Evolutionary conservation across 139 green algal species (phyloP).

Genomic region (Klebsormidium nitens): DNA sequence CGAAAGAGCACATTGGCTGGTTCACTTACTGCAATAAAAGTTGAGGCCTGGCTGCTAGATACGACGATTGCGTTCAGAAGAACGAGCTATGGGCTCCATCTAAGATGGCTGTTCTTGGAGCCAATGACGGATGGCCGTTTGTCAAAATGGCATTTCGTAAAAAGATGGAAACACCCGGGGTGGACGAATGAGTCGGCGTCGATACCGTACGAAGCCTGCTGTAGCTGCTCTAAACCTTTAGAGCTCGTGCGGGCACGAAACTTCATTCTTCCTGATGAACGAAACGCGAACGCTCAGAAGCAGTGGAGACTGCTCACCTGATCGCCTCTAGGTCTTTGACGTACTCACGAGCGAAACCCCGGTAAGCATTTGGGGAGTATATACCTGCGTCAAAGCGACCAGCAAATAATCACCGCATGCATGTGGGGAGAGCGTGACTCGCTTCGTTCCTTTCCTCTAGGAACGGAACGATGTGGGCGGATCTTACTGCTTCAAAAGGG

Average conservation of each 20-base stretch:
- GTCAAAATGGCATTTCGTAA: not conserved
- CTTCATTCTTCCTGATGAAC: not conserved
- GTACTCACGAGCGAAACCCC: constrained; percentile 84
- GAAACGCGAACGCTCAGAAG: not conserved
- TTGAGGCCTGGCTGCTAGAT: too few species aligned
- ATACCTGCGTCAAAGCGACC: constrained; percentile 42
- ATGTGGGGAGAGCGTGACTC: not conserved
- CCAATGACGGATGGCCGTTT: too few species aligned
- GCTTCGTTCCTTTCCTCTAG: too few species aligned
- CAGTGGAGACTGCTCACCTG: constrained; percentile 8
- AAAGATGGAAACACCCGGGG: not conserved
- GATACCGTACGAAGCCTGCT: too few species aligned
- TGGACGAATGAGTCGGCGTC: not conserved
- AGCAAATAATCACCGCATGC: not conserved
- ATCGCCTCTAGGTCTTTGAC: constrained; percentile 91
- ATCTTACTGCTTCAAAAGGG: too few species aligned
- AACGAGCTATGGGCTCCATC: not conserved
- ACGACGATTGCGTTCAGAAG: too few species aligned
- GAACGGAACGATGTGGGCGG: too few species aligned
- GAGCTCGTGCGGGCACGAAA: not conserved
- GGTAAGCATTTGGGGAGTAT: constrained; percentile 88
- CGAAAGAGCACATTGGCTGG: not conserved
- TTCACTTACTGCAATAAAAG: too few species aligned
- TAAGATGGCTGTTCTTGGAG: too few species aligned
- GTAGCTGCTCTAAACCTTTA: too few species aligned